Evolutionary conservation across 768 basidiomycete species (phyloP), one percentile per base, ranked within the genome.

Genomic region (Tubosaeta brunneosetosa): DNA sequence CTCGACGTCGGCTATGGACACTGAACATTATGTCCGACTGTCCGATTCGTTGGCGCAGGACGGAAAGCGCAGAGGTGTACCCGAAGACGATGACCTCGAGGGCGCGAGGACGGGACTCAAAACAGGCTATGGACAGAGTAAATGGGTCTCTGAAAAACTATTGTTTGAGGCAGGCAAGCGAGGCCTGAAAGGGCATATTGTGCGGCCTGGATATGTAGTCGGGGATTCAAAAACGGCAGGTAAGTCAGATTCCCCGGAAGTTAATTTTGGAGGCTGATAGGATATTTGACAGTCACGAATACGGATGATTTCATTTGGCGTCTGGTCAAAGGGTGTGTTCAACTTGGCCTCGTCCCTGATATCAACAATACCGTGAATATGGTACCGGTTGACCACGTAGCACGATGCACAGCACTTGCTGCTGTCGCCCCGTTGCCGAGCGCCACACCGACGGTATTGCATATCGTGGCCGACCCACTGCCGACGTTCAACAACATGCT

Each of bases 281-380:
- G 31, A 44, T 27, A 49, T 12, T 42, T 50, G 46, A 16, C 58
- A 92, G 94, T 97, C 4, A 97, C 95, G 12, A 99, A 99, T 72
- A 98, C 97, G 32, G 95, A 99, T 61, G 97, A 99, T 67, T 99
- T 99, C 71, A 83, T 99, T 51, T 98, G 95, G 95, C 83, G 97
- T 3, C 74, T 99, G 69, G 91, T 97, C 65, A 98, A 98, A 69
- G 97, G 97, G n/a, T 97, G 94, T 65, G 79, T 97, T 34, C 97
- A 99, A 66, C 84, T 98, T n/a, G 95, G 94, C 1, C 80, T 92
- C 37, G 85, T 93, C 3, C 97, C 97, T 10, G 91, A 99, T 66
- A 97, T 99, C 70, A 93, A 97, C 76, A 99, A 99, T 71, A 88
- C 91, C 1, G 80, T 99, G 63, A 99, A 99, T 73, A 94, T 97